These are phyloP conservation scores for Leccinum pseudoinsigne DNA, from an alignment of 1,284 basidiomycete genomes.

Conservation along the genomic window DNA sequence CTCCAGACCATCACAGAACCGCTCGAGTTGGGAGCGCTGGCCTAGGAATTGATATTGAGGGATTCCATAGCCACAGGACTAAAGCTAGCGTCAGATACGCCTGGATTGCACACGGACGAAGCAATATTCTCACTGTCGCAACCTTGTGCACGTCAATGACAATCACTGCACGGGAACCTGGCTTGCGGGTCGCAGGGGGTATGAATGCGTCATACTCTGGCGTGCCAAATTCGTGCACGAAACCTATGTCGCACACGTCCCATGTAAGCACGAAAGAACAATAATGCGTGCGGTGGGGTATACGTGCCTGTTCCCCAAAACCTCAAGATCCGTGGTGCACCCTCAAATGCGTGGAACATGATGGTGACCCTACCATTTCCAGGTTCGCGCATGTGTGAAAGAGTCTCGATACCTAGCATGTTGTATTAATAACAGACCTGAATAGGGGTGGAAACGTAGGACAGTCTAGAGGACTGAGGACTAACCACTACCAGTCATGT, in stretches of 20 bases:
- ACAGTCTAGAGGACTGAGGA: slow-evolving; percentile 1
- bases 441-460: background rate
- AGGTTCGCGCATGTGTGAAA: slow-evolving; percentile 54
- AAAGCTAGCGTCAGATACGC: background rate
- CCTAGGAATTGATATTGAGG: slow-evolving; percentile 49
- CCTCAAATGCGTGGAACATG: slow-evolving; percentile 58
- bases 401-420: slow-evolving; percentile 51
- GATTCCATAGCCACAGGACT: slow-evolving; percentile 54
- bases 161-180: slow-evolving; percentile 53
- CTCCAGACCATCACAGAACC: slow-evolving; percentile 30
- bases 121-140: slow-evolving; percentile 39
- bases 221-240: slow-evolving; percentile 50
- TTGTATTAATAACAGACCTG: background rate
- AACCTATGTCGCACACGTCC: slow-evolving; percentile 33
- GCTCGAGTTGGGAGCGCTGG: slow-evolving; percentile 44
- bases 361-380: slow-evolving; percentile 55
- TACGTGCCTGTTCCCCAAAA: slow-evolving; percentile 53
- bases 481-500: slow-evolving; percentile 56
- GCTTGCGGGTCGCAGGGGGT: slow-evolving; percentile 39
- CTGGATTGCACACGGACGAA: too few relatives aligned
- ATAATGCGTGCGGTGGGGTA: too few relatives aligned
- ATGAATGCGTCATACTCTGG: slow-evolving; percentile 49
- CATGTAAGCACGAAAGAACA: background rate
- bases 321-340: slow-evolving; percentile 42
- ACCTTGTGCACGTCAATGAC: slow-evolving; percentile 51